These are phyloP conservation scores for Melampsora occidentalis DNA, from an alignment of 1,284 basidiomycete species.

Conservation along the genomic window DNA sequence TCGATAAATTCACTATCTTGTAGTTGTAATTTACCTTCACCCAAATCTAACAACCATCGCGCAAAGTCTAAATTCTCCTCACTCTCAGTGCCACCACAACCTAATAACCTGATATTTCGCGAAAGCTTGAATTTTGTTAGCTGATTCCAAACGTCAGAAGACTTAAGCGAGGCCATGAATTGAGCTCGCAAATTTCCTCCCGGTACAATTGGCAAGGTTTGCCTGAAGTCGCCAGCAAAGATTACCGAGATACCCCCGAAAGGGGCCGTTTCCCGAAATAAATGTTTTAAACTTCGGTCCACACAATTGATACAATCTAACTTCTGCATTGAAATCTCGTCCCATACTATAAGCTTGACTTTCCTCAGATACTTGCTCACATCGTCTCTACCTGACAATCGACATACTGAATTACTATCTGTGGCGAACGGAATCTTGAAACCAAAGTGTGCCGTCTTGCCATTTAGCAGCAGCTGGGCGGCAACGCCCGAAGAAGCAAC, in stretches of 20 bases:
- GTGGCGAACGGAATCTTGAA: background rate
- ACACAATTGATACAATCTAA: background rate
- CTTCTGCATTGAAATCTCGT: background rate
- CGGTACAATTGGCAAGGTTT: constrained; percentile 3
- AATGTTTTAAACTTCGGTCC: background rate
- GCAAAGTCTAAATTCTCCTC: too few species aligned
- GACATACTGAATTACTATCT: background rate
- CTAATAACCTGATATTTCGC: too few species aligned
- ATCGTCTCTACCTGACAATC: background rate
- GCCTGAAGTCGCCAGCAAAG: constrained; percentile 12
- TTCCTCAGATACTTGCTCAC: background rate
- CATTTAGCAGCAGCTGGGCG: background rate
- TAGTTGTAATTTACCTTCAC: too few species aligned
- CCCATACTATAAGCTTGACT: background rate
- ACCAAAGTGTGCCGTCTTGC: background rate
- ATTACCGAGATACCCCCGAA: constrained; percentile 8
- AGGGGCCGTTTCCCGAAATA: background rate
- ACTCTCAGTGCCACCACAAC: too few species aligned
- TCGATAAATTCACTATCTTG: too few species aligned
- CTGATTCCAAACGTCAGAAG: background rate
- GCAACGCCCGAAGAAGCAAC: constrained; percentile 11
- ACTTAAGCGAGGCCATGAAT: background rate
- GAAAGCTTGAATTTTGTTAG: too few species aligned
- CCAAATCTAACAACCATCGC: too few species aligned
- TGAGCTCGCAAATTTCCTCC: background rate